Evolutionary conservation across 371 early-diverging fungal species (phyloP), one percentile per base, ranked within the genome.

Genomic region (Mortierella sp.): DNA sequence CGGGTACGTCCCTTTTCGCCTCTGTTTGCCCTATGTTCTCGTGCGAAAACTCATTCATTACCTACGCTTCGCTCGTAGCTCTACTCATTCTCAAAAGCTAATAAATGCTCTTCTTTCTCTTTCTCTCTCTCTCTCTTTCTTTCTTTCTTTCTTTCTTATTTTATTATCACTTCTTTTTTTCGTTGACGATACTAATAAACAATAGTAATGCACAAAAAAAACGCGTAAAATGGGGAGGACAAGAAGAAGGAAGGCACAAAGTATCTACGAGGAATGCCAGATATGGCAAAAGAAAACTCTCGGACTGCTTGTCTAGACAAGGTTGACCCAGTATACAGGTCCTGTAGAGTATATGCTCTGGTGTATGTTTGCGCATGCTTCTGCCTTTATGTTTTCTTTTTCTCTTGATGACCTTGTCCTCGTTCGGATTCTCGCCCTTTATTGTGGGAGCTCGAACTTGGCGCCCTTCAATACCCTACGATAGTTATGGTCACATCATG

Each of bases 401-500:
- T 40, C 67, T 67, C 37, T 57, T 54, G 43, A 5, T 53, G 48
- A 50, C 50, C 11, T 16, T 50, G 19, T 43, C 72, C 46, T 67
- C 31, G 46, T 21, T 50, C 44, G 40, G 40, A 44, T 40, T 26
- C 31, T 16, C 31, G 76, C 59, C 16, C 50, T 14, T 85, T 90
- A 93, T 72, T 90, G 90, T 31, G 96, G 95, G 31, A 96, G 89
- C 87, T 95, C 94, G 79, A 95, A 95, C 72, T 92, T 95, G 85
- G 96, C 92, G 48, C 98, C 98, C 82, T 96, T 94, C 82, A 98
- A 79, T 5, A 98, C 97, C 88, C 96, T 96, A 82, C 46, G 28
- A 31, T 84, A 55, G 31, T 48, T 67, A 34, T 34, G 31, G 61
- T 34, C 37, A 19, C 19, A 61, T 34, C 34, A 16, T 64, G 31